These are phyloP conservation scores for Aspergillus neotritici DNA, from an alignment of 2,329 filamentous ascomycete species.

Conservation along the genomic window DNA sequence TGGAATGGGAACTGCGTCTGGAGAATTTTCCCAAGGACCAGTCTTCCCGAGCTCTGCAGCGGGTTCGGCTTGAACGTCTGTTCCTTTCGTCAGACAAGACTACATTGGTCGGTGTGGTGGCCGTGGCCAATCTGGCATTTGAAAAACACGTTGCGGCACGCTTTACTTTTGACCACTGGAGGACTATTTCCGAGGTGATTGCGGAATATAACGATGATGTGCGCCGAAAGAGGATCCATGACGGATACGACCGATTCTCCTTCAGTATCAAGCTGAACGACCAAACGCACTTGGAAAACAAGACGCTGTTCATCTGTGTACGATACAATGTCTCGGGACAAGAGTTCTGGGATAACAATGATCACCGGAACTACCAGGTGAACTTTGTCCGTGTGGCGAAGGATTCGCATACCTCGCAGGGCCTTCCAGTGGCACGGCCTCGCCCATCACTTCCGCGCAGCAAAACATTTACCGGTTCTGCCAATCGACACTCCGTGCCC, in stretches of 20 bases:
- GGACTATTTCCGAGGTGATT: slow-evolving; percentile 88
- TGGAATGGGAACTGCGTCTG: slow-evolving; percentile 82
- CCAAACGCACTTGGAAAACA: slow-evolving; percentile 81
- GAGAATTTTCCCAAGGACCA: slow-evolving; percentile 73
- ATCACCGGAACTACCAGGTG: slow-evolving; percentile 79
- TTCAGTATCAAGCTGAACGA: slow-evolving; percentile 93
- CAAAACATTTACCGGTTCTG: slow-evolving; percentile 50
- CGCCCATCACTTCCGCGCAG: slow-evolving; percentile 61
- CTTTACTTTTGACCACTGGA: slow-evolving; percentile 97
- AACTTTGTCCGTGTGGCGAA: slow-evolving; percentile 80
- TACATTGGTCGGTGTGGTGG: slow-evolving; percentile 73
- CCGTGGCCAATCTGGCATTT: slow-evolving; percentile 83
- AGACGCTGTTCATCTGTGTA: slow-evolving; percentile 88
- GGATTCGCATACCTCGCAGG: slow-evolving; percentile 39
- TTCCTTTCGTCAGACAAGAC: slow-evolving; percentile 86
- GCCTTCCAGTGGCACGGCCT: slow-evolving; percentile 42
- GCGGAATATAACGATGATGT: slow-evolving; percentile 84
- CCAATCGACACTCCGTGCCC: slow-evolving; percentile 50
- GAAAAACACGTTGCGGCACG: slow-evolving; percentile 83
- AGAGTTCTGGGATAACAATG: slow-evolving; percentile 96
- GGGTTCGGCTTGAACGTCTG: slow-evolving; percentile 77
- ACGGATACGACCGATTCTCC: slow-evolving; percentile 79
- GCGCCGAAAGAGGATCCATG: slow-evolving; percentile 55
- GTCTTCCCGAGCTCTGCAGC: slow-evolving; percentile 52
- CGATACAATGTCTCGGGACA: slow-evolving; percentile 77